Evolutionary conservation across 2,329 filamentous ascomycete species (phyloP).

Genomic region (Aspergillus aculeatinus): DNA sequence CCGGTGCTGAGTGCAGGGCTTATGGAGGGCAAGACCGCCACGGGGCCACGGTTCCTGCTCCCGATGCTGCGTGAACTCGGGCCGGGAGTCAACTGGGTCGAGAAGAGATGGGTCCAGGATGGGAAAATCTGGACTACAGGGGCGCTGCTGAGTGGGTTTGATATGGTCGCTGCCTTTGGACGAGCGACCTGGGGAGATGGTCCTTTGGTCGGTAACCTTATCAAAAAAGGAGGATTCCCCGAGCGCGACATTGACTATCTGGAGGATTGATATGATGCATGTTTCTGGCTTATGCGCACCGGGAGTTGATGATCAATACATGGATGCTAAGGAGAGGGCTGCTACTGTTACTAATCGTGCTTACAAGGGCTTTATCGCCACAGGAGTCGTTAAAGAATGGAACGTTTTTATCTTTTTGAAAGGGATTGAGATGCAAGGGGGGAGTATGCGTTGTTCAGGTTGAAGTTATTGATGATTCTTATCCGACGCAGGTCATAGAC

Average conservation of each 20-base stretch:
- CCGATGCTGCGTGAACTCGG: neutral
- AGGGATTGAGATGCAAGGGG: no score
- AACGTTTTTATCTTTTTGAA: no score
- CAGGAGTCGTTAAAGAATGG: no score
- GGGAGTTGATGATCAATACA: no score
- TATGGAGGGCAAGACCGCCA: neutral
- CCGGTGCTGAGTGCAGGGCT: neutral
- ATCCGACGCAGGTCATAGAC: neutral
- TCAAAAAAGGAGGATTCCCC: neutral
- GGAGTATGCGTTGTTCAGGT: neutral
- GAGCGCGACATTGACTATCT: neutral
- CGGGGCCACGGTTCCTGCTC: neutral
- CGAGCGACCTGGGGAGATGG: neutral
- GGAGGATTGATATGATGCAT: neutral
- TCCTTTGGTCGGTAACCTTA: neutral
- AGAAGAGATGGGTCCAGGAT: slow-evolving; percentile 6
- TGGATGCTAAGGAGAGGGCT: no score
- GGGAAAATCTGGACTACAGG: slow-evolving; percentile 8
- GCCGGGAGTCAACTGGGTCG: neutral
- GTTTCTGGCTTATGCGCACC: no score
- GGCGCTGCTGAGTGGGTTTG: slow-evolving; percentile 2
- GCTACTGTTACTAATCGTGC: no score
- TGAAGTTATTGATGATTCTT: neutral
- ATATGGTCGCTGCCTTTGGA: slow-evolving; percentile 7
- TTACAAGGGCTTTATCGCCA: no score